Base-by-base conservation (phyloP, 768 basidiomycete species). In the Leccinum disarticulatum region DNA sequence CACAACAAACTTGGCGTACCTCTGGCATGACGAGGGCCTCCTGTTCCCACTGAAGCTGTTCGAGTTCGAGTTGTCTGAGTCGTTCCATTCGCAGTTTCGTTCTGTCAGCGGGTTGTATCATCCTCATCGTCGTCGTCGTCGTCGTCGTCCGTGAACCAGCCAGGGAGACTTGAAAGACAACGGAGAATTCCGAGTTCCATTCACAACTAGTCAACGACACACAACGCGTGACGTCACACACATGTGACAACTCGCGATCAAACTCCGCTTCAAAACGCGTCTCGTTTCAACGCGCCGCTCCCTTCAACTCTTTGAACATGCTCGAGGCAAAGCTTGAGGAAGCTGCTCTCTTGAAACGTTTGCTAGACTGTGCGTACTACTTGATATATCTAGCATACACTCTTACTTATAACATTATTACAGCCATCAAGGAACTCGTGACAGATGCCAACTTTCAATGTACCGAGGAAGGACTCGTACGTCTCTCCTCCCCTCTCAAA, bases 401-500 rank as follows among this genome's bases (percentile, higher is more conserved):
- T 9, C 11, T 14, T 25, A 3, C 25, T 25, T 25, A 25, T 25
- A 25, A 25, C 3, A 25, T 25, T 2, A 25, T 25, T 2, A 13
- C 67, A 98, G 96, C 95, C 57, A 86, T 98, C 84, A 98, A 97
- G 76, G 97, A 98, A 72, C 87, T 98, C 51, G 95, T 99, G 51
- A 87, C 93, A 6, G 97, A 98, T 72, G 95, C 94, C 71, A 98
- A 98, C 76, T 97, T 98, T 68, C 91, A 96, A 70, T 98, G 96
- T 75, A 92, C 87, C 61, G 96, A 99, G 64, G 93, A 95, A 64
- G 97, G 95, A 35, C 88, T 99, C 66, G 87, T 88, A 63, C 61
- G 86, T 80, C 0, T 27, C 15, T 27, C 15, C n/a, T 4, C 3
- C 10, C 49, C 15, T 28, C 33, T 43, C 9, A 9, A 30, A 30